These are phyloP conservation scores for Boeremia lycopersici DNA, from an alignment of 2,329 filamentous ascomycete species.

Conservation along the genomic window DNA sequence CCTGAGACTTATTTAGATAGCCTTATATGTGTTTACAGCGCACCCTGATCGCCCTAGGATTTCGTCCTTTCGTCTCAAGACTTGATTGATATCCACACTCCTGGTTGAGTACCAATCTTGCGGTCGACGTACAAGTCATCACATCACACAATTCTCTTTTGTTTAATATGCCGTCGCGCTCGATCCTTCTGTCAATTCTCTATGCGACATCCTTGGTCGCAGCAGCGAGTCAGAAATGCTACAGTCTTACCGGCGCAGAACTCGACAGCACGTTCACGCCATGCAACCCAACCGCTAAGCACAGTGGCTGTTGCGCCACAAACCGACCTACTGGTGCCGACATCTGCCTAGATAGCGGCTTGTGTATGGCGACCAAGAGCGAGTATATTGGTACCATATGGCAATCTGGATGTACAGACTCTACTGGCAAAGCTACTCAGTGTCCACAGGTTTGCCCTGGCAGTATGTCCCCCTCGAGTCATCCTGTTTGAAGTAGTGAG, in stretches of 20 bases:
- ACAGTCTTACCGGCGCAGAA: slow-evolving; percentile 35
- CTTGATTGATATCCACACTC: not conserved
- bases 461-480: slow-evolving; percentile 24
- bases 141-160: slow-evolving; percentile 5
- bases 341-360: slow-evolving; percentile 41
- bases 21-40: slow-evolving; percentile 22
- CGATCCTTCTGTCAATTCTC: slow-evolving; percentile 22
- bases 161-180: slow-evolving; percentile 26
- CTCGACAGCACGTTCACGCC: slow-evolving; percentile 38
- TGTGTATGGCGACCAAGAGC: slow-evolving; percentile 42
- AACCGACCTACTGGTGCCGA: slow-evolving; percentile 31
- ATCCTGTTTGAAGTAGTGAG: not conserved
- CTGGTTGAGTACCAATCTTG: slow-evolving; percentile 3
- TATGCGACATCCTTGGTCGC: slow-evolving; percentile 18
- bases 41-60: slow-evolving; percentile 5
- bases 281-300: slow-evolving; percentile 36
- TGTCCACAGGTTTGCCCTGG: slow-evolving; percentile 41
- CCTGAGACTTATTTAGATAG: slow-evolving; percentile 23
- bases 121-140: not conserved
- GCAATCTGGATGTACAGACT: slow-evolving; percentile 45
- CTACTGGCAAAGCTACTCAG: slow-evolving; percentile 33
- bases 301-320: slow-evolving; percentile 44
- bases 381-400: slow-evolving; percentile 41
- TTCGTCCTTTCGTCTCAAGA: slow-evolving; percentile 2
- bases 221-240: slow-evolving; percentile 36